A percentile compares a stretch with the other conserved stretches of the same genome.
phyloP scores from a whole-genome alignment of 495 filamentous ascomycete species.

The Patellaria atrata region DNA sequence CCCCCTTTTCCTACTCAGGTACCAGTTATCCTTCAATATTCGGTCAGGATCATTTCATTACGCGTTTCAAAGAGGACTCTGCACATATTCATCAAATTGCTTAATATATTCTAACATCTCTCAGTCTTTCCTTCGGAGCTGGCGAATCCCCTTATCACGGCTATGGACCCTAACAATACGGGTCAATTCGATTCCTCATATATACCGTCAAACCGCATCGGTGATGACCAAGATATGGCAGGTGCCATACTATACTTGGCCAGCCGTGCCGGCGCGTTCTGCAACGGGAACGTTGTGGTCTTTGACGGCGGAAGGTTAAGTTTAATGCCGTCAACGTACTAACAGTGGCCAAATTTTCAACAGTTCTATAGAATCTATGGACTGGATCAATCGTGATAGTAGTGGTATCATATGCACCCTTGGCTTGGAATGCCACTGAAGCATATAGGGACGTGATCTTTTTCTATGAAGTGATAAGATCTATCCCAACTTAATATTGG shows the following conservation, averaged over 20 bases:
- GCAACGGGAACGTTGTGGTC: slow-evolving; percentile 26
- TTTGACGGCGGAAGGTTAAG: slow-evolving; percentile 28
- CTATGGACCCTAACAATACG: slow-evolving; percentile 9
- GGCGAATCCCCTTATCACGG: slow-evolving; percentile 15
- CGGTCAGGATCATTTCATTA: no score
- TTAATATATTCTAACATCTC: not conserved
- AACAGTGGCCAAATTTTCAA: no score
- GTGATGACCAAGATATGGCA: slow-evolving; percentile 25
- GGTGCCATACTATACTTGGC: slow-evolving; percentile 27
- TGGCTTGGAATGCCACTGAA: no score
- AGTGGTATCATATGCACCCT: no score
- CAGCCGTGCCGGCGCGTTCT: slow-evolving; percentile 21
- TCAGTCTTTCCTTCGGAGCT: slow-evolving; percentile 25
- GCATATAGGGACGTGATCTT: no score
- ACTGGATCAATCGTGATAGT: not conserved
- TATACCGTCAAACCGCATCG: slow-evolving; percentile 25
- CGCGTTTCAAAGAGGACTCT: no score
- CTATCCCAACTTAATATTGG: no score
- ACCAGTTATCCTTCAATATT: no score
- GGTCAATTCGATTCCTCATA: slow-evolving; percentile 15
- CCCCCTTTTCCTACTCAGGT: no score
- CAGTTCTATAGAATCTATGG: no score
- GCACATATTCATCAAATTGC: not conserved
- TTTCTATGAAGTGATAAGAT: no score
- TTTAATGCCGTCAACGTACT: slow-evolving; percentile 22